Evolutionary conservation across 1,284 basidiomycete genomes (phyloP).

Genomic region (Puccinia horiana): DNA sequence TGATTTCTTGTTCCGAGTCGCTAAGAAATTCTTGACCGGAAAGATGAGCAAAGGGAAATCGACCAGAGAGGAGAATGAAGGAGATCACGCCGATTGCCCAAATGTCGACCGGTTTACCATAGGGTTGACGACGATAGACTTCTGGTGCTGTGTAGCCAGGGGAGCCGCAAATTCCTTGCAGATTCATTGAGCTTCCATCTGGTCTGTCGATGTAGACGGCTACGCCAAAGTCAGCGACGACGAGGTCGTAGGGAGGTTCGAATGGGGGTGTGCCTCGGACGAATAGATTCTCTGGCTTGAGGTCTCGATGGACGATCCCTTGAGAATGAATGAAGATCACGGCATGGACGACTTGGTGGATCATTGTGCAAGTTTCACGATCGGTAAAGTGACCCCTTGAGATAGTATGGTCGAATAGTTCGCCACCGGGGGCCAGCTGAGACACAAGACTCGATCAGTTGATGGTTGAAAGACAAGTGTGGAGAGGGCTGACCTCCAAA

Average conservation of each 20-base stretch:
- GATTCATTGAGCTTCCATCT: background rate
- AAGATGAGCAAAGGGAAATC: slow-evolving; percentile 42
- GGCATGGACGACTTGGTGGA: slow-evolving; percentile 12
- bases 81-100: slow-evolving; percentile 98
- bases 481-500: slow-evolving; percentile 25
- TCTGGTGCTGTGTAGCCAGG: slow-evolving; percentile 66
- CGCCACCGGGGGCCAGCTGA: slow-evolving; percentile 38
- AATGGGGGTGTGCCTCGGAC: slow-evolving; percentile 94
- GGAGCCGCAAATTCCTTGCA: slow-evolving; percentile 32
- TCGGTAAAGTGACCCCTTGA: slow-evolving; percentile 19
- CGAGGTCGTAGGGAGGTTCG: slow-evolving; percentile 65
- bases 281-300: slow-evolving; percentile 79
- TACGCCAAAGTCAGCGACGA: slow-evolving; percentile 85
- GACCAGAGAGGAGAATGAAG: slow-evolving; percentile 64
- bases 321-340: slow-evolving; percentile 59
- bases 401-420: slow-evolving; percentile 45
- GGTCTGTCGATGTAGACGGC: slow-evolving; percentile 75
- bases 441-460: background rate
- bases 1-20: slow-evolving; percentile 24
- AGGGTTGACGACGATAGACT: slow-evolving; percentile 89
- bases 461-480: background rate
- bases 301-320: slow-evolving; percentile 61
- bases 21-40: slow-evolving; percentile 32
- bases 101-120: slow-evolving; percentile 93
- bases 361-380: slow-evolving; percentile 18